Percentiles rank a stretch among this genome's conserved stretches.
phyloP scores from a whole-genome alignment of 1,139 yeast genomes.

The Lodderomyces beijingensis region DNA sequence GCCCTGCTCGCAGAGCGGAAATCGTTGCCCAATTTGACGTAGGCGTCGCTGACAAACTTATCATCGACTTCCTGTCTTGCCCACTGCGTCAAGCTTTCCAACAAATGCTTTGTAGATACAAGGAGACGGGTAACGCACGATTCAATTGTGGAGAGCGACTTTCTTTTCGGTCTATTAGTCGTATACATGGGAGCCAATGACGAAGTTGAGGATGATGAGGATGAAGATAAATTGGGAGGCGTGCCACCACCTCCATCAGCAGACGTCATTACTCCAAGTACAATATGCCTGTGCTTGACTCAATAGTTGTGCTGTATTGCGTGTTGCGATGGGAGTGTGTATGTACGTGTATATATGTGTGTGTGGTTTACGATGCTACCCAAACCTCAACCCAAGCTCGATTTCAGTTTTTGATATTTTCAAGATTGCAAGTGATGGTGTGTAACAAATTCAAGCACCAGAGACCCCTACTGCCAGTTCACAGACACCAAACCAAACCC shows the following conservation, averaged over 20 bases:
- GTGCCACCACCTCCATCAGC: not conserved
- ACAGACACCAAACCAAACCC: too few species aligned
- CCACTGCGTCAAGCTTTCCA: conserved; percentile 89
- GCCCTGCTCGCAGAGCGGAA: conserved; percentile 78
- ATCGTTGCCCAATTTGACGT: conserved; percentile 90
- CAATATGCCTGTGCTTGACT: too few species aligned
- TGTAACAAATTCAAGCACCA: too few species aligned
- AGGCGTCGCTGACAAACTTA: conserved; percentile 82
- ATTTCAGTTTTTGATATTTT: too few species aligned
- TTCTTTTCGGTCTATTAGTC: conserved; percentile 18
- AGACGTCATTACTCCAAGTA: not conserved
- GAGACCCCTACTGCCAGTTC: too few species aligned
- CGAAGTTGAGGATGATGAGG: not conserved
- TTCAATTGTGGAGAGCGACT: conserved; percentile 63
- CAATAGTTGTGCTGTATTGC: too few species aligned
- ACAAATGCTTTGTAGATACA: conserved; percentile 82
- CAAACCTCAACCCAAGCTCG: too few species aligned
- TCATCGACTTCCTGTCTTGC: conserved; percentile 77
- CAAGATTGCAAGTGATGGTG: too few species aligned
- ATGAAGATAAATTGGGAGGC: not conserved
- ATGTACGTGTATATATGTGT: too few species aligned
- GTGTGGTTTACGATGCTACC: too few species aligned
- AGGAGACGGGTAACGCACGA: conserved; percentile 77
- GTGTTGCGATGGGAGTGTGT: too few species aligned
- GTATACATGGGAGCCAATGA: not conserved